Percentiles rank a stretch among this genome's conserved stretches.
These are phyloP conservation scores for Fusarium concolor DNA, from an alignment of 2,329 filamentous ascomycete species.

Conservation along the genomic window DNA sequence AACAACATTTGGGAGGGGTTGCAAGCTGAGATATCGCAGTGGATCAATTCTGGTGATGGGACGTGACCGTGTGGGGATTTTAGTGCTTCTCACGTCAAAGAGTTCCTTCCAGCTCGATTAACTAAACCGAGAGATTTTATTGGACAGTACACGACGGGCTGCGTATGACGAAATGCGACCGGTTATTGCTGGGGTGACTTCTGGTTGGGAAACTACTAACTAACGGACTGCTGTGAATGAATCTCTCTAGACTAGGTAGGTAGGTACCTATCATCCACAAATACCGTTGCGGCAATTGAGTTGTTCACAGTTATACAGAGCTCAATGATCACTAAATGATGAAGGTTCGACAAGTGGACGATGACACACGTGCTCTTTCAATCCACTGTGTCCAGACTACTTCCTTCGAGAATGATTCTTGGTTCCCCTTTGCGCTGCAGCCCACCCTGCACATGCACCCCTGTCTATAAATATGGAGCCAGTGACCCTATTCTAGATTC, in stretches of 20 bases:
- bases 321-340: neutral
- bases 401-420: conserved; percentile 47
- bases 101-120: conserved; percentile 7
- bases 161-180: conserved; percentile 4
- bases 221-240: neutral
- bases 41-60: neutral
- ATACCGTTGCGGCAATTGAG: neutral
- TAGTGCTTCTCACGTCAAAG: conserved; percentile 12
- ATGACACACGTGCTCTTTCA: conserved; percentile 1
- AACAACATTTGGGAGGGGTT: neutral
- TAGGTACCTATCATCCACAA: no score
- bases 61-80: conserved; percentile 10
- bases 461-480: conserved; percentile 35
- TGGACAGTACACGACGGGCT: conserved; percentile 6
- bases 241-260: neutral
- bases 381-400: conserved; percentile 31
- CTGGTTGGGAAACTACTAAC: neutral
- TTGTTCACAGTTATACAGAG: neutral
- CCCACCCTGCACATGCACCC: conserved; percentile 16
- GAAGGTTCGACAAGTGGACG: neutral
- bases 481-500: conserved; percentile 43
- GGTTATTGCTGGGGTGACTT: neutral
- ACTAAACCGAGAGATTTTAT: conserved; percentile 11
- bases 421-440: conserved; percentile 38
- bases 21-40: neutral